Evolutionary conservation across 2,329 filamentous ascomycete genomes (phyloP).

Genomic region (Cytospora mali): DNA sequence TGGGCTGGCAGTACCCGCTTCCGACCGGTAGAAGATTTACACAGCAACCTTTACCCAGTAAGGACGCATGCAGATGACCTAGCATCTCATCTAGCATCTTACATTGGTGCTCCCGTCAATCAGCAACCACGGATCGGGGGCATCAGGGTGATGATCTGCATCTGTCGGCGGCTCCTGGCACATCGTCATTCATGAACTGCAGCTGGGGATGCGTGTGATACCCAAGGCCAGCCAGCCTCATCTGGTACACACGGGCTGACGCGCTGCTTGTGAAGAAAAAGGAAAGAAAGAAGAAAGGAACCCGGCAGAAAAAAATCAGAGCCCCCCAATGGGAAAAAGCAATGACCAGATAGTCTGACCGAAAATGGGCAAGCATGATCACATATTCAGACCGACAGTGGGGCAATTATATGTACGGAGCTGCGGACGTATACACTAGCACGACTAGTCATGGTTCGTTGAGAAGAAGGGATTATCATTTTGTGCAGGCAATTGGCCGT

Average conservation of each 20-base stretch:
- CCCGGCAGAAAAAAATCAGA: no score
- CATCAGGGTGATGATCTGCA: constrained; percentile 4
- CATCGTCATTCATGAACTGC: neutral
- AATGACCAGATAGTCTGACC: neutral
- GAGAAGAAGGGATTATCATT: neutral
- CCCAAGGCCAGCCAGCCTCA: neutral
- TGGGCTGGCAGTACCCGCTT: neutral
- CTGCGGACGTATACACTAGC: no score
- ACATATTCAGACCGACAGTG: neutral
- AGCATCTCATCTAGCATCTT: neutral
- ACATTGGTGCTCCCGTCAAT: constrained; percentile 9
- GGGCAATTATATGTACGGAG: neutral
- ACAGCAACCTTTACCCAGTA: neutral
- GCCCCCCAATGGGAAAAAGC: neutral
- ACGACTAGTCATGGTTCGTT: neutral
- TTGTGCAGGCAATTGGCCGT: neutral
- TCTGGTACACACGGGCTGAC: no score
- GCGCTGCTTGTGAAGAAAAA: neutral
- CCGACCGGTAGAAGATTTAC: neutral
- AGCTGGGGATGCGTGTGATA: constrained; percentile 3
- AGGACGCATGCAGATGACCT: neutral
- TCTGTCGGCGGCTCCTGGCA: constrained; percentile 12
- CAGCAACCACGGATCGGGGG: neutral
- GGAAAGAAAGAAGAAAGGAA: no score
- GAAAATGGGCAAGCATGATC: neutral